These are phyloP conservation scores for Kregervanrija pseudodelftensis DNA, from an alignment of 805 yeast genomes.

Conservation along the genomic window DNA sequence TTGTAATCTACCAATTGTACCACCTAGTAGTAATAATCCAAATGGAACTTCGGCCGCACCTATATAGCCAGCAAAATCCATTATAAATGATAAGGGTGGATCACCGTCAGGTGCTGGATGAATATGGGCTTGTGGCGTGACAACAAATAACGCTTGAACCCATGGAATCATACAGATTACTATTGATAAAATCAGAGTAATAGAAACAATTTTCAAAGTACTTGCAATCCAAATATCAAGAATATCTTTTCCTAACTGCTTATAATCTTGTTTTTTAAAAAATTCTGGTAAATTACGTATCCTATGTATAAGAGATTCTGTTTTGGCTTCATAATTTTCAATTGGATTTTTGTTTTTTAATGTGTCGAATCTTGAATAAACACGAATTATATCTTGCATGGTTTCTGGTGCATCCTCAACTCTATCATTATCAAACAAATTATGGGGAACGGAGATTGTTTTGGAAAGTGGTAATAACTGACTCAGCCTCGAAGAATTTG, in stretches of 20 bases:
- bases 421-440: slow-evolving; percentile 18
- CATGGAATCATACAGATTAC: slow-evolving; percentile 82
- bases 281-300: not conserved
- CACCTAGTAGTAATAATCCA: slow-evolving; percentile 78
- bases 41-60: slow-evolving; percentile 87
- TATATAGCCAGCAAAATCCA: slow-evolving; percentile 73
- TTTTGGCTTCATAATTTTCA: not conserved
- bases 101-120: slow-evolving; percentile 75
- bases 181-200: slow-evolving; percentile 60
- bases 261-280: slow-evolving; percentile 7
- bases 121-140: slow-evolving; percentile 39
- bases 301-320: not conserved
- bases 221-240: slow-evolving; percentile 29
- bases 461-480: slow-evolving; percentile 1
- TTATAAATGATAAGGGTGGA: slow-evolving; percentile 79
- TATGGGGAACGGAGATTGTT: slow-evolving; percentile 9
- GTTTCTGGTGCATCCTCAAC: slow-evolving; percentile 25
- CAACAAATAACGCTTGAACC: slow-evolving; percentile 61
- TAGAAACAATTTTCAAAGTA: slow-evolving; percentile 63
- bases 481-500: not conserved
- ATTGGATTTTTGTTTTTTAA: slow-evolving; percentile 1
- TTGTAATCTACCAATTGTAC: slow-evolving; percentile 73
- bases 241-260: slow-evolving; percentile 4
- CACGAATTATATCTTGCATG: slow-evolving; percentile 39
- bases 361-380: slow-evolving; percentile 42